These are phyloP conservation scores for Naegleria fowleri DNA, from an alignment of 208 protist species.

Conservation along the genomic window DNA sequence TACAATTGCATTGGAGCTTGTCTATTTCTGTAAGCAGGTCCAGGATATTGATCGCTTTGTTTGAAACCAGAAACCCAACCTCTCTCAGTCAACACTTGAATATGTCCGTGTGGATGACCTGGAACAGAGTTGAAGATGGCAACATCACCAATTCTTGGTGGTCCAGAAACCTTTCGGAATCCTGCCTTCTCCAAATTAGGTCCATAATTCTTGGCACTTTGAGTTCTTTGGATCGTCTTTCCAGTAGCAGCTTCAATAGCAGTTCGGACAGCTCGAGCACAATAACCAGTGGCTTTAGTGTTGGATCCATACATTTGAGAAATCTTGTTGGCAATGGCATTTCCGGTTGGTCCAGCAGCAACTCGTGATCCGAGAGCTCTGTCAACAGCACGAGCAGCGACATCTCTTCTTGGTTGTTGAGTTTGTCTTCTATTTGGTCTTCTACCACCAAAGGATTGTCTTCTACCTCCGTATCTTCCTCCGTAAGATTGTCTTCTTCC, in stretches of 20 bases:
- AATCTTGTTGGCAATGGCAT: background rate
- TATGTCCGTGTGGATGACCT: background rate
- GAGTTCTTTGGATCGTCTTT: background rate
- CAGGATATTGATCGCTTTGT: background rate
- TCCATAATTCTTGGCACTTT: background rate
- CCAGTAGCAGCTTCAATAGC: conserved; percentile 1
- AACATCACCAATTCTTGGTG: background rate
- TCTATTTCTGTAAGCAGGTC: background rate
- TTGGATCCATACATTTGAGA: background rate
- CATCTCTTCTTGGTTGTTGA: no score
- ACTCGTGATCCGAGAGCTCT: no score
- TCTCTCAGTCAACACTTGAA: background rate
- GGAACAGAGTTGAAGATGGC: background rate
- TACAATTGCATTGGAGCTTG: background rate
- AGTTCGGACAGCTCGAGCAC: background rate
- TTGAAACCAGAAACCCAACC: background rate
- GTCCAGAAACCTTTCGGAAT: background rate
- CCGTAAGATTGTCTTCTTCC: background rate
- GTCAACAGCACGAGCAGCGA: background rate
- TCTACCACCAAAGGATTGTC: background rate
- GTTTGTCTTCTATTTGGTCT: no score
- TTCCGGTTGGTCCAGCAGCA: background rate
- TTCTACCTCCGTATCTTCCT: background rate
- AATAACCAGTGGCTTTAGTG: background rate
- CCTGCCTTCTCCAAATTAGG: background rate